Percentiles rank a stretch among this genome's conserved stretches.
phyloP scores from a whole-genome alignment of 2,329 filamentous ascomycete species.

The Trichoderma guizhouense region DNA sequence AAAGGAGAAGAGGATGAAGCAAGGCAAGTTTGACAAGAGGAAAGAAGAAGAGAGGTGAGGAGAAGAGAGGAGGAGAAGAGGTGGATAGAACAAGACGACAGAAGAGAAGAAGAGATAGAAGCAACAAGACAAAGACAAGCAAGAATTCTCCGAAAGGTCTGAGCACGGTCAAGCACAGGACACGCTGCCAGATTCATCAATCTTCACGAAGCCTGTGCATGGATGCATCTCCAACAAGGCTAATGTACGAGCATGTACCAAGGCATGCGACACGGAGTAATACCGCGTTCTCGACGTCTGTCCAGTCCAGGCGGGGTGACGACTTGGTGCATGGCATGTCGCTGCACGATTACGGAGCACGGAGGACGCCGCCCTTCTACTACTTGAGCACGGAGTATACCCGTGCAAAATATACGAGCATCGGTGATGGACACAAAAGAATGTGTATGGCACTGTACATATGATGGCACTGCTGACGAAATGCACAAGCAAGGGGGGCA shows the following conservation, averaged over 20 bases:
- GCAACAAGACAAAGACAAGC: not conserved
- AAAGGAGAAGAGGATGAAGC: not conserved
- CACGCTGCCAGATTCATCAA: not conserved
- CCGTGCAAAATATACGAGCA: not conserved
- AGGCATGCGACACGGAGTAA: constrained; percentile 2
- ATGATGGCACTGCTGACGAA: not conserved
- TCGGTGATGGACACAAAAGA: not conserved
- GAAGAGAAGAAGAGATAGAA: not conserved
- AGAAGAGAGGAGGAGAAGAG: not conserved
- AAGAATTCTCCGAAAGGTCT: not conserved
- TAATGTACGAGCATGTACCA: not conserved
- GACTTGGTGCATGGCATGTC: not conserved
- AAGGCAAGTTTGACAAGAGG: not conserved
- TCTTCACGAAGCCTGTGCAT: not conserved
- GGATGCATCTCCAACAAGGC: not conserved
- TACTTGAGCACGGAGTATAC: not conserved
- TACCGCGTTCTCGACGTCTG: not conserved
- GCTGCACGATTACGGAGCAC: constrained; percentile 8
- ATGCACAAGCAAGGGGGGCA: not conserved
- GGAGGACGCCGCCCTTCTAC: not conserved
- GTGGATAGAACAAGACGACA: not conserved
- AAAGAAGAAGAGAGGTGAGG: not conserved
- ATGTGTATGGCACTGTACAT: not conserved
- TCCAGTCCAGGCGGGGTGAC: not conserved
- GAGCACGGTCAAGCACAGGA: not conserved